Percentiles rank a stretch among this genome's conserved stretches.
Evolutionary conservation across 1,284 basidiomycete genomes (phyloP).

Genomic region (Boletellus deceptivus): DNA sequence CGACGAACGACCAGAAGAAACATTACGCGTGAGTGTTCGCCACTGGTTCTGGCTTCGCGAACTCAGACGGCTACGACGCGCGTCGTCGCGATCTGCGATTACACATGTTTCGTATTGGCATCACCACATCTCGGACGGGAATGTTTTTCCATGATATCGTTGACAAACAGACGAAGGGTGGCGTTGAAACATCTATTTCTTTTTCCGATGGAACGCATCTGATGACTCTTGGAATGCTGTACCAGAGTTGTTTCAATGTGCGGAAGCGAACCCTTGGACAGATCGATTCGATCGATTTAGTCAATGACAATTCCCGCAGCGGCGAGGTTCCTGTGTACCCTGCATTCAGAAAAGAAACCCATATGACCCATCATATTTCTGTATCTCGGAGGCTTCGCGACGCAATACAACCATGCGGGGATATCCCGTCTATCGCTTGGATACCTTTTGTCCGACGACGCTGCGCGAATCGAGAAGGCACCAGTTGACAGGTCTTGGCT

Average conservation of each 20-base stretch:
- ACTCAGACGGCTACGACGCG: not conserved
- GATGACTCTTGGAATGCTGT: not conserved
- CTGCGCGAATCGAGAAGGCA: constrained; percentile 19
- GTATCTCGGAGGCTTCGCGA: constrained; percentile 5
- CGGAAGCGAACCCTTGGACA: constrained; percentile 2
- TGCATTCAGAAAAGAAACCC: too few relatives aligned
- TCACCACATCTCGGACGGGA: not conserved
- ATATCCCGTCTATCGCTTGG: constrained; percentile 9
- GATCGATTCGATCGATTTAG: constrained; percentile 12
- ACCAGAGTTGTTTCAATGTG: not conserved
- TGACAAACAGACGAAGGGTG: constrained; percentile 1
- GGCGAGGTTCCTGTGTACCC: constrained; percentile 10
- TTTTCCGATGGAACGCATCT: constrained; percentile 5
- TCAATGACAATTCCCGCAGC: constrained; percentile 13
- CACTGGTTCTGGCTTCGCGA: not conserved
- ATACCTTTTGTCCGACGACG: constrained; percentile 6
- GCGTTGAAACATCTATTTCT: constrained; percentile 5
- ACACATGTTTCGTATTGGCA: not conserved
- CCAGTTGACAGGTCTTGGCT: constrained; percentile 8
- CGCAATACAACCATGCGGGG: constrained; percentile 28
- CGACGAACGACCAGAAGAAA: too few relatives aligned
- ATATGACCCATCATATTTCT: not conserved
- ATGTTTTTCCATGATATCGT: constrained; percentile 2
- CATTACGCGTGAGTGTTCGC: not conserved
- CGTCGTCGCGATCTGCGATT: not conserved